A percentile compares a stretch with the other conserved stretches of the same genome.
Conservation (phyloP, 2,329 filamentous ascomycete species). For the Phaeoacremonium minimum region DNA sequence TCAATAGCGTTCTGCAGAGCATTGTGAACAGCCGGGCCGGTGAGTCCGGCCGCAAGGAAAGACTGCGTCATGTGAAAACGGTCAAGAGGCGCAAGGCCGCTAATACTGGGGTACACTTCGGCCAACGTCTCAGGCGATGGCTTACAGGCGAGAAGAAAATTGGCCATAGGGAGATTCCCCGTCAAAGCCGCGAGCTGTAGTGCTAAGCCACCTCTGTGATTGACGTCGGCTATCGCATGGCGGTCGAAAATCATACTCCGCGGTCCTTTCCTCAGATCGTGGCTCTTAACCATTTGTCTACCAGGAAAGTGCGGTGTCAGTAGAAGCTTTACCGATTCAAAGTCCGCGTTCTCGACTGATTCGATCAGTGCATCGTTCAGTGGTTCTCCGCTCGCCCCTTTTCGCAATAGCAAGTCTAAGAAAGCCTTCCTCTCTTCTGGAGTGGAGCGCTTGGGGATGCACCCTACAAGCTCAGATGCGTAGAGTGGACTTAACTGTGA, state of each 20-base stretch:
- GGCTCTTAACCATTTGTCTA: constrained; percentile 17
- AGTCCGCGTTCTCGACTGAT: constrained; percentile 42
- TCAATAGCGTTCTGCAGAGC: constrained; percentile 50
- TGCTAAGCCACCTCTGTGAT: constrained; percentile 47
- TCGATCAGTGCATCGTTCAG: constrained; percentile 47
- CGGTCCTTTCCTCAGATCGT: constrained; percentile 19
- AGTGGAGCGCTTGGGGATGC: constrained; percentile 41
- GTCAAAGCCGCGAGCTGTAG: constrained; percentile 43
- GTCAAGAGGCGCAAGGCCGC: constrained; percentile 32
- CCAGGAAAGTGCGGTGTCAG: constrained; percentile 42
- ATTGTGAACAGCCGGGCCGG: constrained; percentile 37
- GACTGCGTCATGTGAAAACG: constrained; percentile 44
- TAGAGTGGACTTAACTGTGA: constrained; percentile 35
- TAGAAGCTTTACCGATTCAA: constrained; percentile 41
- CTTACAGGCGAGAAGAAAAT: constrained; percentile 39
- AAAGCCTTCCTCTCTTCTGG: constrained; percentile 39
- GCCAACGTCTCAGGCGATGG: constrained; percentile 43
- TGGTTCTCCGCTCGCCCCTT: constrained; percentile 42
- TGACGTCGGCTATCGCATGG: constrained; percentile 47
- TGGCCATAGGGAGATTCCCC: constrained; percentile 37
- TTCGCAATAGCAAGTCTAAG: constrained; percentile 40
- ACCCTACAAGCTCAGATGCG: constrained; percentile 45
- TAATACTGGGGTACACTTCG: constrained; percentile 43
- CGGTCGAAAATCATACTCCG: constrained; percentile 29
- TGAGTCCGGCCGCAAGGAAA: constrained; percentile 44